Conservation (phyloP, 306 rosid genomes). For the Cucurbita moschata region DNA sequence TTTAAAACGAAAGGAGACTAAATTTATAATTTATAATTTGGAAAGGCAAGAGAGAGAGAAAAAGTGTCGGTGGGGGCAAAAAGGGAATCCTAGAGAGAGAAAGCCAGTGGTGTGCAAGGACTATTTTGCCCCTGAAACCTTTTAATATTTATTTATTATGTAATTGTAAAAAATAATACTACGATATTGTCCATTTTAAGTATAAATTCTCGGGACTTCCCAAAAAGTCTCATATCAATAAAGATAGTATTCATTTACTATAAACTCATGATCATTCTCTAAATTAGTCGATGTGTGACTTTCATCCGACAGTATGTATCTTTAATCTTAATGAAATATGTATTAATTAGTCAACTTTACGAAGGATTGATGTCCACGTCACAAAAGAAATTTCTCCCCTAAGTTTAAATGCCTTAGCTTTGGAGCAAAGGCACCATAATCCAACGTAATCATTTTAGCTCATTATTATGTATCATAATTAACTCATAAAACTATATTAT, state of each 20-base stretch:
- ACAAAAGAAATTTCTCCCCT: background rate
- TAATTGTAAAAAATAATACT: too few species aligned
- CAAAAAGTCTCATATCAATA: too few species aligned
- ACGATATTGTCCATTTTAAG: too few species aligned
- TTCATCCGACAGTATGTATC: too few species aligned
- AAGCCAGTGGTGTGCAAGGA: background rate
- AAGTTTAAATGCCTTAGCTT: background rate
- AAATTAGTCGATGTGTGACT: too few species aligned
- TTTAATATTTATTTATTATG: background rate
- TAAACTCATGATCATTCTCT: too few species aligned
- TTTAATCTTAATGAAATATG: too few species aligned
- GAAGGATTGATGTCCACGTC: background rate
- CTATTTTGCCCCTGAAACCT: background rate
- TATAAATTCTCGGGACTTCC: too few species aligned
- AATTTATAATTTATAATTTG: background rate
- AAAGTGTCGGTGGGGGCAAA: background rate
- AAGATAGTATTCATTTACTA: background rate
- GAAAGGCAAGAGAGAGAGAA: background rate
- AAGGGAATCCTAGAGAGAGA: background rate
- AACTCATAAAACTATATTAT: background rate
- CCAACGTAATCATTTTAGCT: background rate
- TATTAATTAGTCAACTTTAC: too few species aligned
- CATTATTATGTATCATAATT: background rate
- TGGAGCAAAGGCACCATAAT: background rate
- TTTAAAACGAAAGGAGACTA: too few species aligned